phyloP scores from a whole-genome alignment of 257 asterid genomes.

The Primulina huaijiensis region DNA sequence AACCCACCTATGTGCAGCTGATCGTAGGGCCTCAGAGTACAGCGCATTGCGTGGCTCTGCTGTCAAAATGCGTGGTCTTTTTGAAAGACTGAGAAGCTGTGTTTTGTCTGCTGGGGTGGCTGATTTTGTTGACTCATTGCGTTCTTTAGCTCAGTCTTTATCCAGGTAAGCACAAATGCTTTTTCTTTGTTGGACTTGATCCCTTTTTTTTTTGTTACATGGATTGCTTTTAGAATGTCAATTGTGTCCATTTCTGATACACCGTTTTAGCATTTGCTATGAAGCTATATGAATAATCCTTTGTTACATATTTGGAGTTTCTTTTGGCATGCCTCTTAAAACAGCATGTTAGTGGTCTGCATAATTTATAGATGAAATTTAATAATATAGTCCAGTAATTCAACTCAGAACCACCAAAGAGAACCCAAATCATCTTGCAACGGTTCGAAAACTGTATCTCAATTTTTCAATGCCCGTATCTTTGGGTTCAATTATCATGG shows the following conservation, averaged over 20 bases:
- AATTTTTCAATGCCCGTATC: neutral
- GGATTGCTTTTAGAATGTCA: neutral
- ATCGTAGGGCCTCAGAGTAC: conserved; percentile 84
- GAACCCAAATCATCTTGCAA: too few species aligned
- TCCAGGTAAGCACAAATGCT: conserved; percentile 46
- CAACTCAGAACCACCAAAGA: neutral
- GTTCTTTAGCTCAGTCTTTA: conserved; percentile 66
- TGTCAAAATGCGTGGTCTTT: conserved; percentile 73
- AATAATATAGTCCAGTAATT: neutral
- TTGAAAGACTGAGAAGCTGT: conserved; percentile 76
- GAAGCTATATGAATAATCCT: neutral
- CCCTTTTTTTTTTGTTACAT: neutral
- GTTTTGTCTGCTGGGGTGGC: conserved; percentile 60
- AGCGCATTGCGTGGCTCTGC: conserved; percentile 87
- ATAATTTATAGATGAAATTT: too few species aligned
- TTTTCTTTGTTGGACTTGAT: conserved; percentile 9
- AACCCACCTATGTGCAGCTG: conserved; percentile 92
- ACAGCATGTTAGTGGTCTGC: neutral
- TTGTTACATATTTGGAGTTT: neutral
- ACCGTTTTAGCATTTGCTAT: neutral
- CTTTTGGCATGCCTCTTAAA: neutral
- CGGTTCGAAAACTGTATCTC: neutral
- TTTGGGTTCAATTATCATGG: neutral
- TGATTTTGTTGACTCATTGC: conserved; percentile 63
- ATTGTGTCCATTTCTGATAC: neutral